Conservation (phyloP, 176 grass and related monocot genomes). For the Echinochloa phyllopogon region DNA sequence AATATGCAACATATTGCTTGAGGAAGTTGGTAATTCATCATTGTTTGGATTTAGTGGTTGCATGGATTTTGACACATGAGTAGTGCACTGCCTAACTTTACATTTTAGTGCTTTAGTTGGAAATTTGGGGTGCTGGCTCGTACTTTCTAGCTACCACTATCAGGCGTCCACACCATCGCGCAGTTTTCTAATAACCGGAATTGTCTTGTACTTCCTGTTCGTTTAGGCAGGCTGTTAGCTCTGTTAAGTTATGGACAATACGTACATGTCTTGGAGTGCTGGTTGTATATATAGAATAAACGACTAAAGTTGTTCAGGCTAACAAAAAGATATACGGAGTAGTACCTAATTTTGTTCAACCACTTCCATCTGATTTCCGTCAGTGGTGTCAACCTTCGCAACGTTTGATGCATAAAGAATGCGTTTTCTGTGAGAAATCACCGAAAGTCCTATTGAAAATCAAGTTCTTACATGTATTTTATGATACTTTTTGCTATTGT, state of each 20-base stretch:
- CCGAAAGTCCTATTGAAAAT: neutral
- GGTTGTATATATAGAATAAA: neutral
- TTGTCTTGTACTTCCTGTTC: neutral
- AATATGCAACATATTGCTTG: neutral
- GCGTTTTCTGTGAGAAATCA: neutral
- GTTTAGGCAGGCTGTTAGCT: neutral
- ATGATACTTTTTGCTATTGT: neutral
- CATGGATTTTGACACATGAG: constrained; percentile 1
- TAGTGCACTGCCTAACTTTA: constrained; percentile 21
- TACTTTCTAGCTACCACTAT: constrained; percentile 15
- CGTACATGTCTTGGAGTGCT: too few relatives aligned
- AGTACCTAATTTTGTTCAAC: neutral
- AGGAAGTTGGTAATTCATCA: too few relatives aligned
- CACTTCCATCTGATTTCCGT: neutral
- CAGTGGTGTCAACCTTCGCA: neutral
- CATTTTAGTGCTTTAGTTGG: constrained; percentile 10
- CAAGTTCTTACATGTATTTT: neutral
- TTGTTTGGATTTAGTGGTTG: constrained; percentile 36
- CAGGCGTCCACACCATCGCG: neutral
- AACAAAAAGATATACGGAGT: neutral
- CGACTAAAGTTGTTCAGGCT: neutral
- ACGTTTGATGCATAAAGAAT: neutral
- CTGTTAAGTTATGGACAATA: neutral
- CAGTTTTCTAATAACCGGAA: neutral
- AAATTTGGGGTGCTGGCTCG: neutral